These are phyloP conservation scores for Zoysia matrella DNA, from an alignment of 202 grass and related monocot species.

Conservation along the genomic window DNA sequence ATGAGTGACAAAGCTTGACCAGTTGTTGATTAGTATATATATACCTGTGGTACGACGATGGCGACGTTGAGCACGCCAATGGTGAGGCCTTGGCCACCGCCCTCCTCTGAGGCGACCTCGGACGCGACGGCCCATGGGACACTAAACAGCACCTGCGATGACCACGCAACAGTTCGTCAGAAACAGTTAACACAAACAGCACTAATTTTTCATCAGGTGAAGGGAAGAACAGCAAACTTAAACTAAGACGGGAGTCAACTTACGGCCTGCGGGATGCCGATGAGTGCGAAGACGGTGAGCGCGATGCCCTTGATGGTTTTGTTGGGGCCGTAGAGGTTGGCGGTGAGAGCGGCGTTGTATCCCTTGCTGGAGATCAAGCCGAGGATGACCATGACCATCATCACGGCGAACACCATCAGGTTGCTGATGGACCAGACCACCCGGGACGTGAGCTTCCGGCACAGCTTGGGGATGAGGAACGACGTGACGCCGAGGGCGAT, in stretches of 20 bases:
- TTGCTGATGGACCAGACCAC: conserved; percentile 80
- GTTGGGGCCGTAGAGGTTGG: conserved; percentile 39
- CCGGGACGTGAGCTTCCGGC: conserved; percentile 63
- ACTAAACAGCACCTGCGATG: conserved; percentile 68
- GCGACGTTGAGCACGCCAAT: conserved; percentile 86
- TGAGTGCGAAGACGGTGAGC: conserved; percentile 55
- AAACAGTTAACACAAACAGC: neutral
- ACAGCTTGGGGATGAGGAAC: conserved; percentile 73
- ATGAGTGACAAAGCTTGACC: no score
- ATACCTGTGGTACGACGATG: conserved; percentile 74
- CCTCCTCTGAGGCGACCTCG: conserved; percentile 56
- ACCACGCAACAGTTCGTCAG: neutral
- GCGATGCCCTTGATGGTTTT: conserved; percentile 45
- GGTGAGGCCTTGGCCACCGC: conserved; percentile 76
- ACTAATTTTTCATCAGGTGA: neutral
- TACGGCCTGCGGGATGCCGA: no score
- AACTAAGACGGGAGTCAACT: neutral
- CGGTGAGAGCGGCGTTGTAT: conserved; percentile 41
- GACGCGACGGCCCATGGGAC: conserved; percentile 79
- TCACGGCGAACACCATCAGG: neutral
- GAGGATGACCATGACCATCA: conserved; percentile 39
- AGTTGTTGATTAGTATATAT: no score
- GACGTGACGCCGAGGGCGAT: conserved; percentile 59
- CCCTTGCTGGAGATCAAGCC: conserved; percentile 63
- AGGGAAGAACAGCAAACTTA: no score